Percentiles rank a stretch among this genome's conserved stretches.
phyloP scores from a whole-genome alignment of 495 filamentous ascomycete genomes.

The Trichoderma erinaceum region DNA sequence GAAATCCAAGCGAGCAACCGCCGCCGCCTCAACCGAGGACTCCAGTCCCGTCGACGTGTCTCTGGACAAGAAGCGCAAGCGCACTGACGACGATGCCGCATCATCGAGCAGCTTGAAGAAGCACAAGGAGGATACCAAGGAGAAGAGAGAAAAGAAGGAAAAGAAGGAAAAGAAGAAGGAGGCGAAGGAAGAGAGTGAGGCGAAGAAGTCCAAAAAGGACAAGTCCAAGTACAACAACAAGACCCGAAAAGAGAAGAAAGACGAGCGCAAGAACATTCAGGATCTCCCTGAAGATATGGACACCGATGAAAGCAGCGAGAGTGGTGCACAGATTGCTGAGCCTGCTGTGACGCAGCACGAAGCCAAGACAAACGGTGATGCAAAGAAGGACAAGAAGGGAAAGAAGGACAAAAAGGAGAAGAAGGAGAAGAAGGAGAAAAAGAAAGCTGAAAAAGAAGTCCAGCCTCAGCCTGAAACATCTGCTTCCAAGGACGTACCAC shows the following conservation, averaged over 20 bases:
- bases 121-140: conserved; percentile 27
- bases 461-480: conserved; percentile 27
- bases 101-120: conserved; percentile 16
- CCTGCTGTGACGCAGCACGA: conserved; percentile 22
- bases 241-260: conserved; percentile 33
- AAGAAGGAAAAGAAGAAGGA: conserved; percentile 26
- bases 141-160: conserved; percentile 34
- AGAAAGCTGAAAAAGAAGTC: conserved; percentile 30
- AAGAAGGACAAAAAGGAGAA: conserved; percentile 23
- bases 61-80: conserved; percentile 29
- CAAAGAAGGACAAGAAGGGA: conserved; percentile 23
- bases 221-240: conserved; percentile 30
- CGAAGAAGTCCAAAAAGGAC: conserved; percentile 41
- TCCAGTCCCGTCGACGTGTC: neutral
- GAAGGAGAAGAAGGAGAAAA: conserved; percentile 28
- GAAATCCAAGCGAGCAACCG: conserved; percentile 12
- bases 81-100: conserved; percentile 29
- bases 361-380: conserved; percentile 23
- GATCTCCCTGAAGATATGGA: conserved; percentile 23
- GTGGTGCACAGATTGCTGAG: conserved; percentile 21
- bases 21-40: conserved; percentile 7
- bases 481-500: conserved; percentile 28
- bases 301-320: conserved; percentile 28
- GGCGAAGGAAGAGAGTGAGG: conserved; percentile 35
- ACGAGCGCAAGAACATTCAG: conserved; percentile 40